Percentiles rank a stretch among this genome's conserved stretches.
phyloP scores from a whole-genome alignment of 169 alveolate genomes.

The Plasmodium cynomolgi region DNA sequence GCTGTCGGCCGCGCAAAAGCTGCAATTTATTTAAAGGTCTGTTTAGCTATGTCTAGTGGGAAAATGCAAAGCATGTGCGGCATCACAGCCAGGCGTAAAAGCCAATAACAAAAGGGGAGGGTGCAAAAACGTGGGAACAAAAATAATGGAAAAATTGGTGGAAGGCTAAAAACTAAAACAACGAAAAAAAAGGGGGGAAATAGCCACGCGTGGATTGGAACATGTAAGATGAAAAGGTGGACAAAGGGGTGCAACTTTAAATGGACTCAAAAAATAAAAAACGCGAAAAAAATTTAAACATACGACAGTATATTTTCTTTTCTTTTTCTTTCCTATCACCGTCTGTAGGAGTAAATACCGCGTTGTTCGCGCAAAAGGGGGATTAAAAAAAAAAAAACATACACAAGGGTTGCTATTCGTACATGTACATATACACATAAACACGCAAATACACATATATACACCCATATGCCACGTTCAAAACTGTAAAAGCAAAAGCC shows the following conservation, averaged over 20 bases:
- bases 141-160: not conserved
- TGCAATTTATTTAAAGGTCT: not conserved
- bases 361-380: constrained; percentile 9
- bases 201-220: not conserved
- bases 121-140: not conserved
- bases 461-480: not conserved
- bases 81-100: not conserved
- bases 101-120: not conserved
- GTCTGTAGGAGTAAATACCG: constrained; percentile 4
- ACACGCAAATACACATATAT: not conserved
- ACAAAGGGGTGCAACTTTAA: not conserved
- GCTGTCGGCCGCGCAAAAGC: not conserved
- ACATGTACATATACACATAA: not conserved
- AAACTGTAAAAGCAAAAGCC: not conserved
- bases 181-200: constrained; percentile 1
- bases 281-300: constrained; percentile 8
- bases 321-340: not conserved
- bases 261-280: constrained; percentile 19
- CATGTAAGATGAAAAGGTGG: not conserved
- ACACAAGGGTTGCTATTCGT: not conserved
- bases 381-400: not conserved
- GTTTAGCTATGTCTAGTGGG: constrained; percentile 2
- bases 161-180: constrained; percentile 56
- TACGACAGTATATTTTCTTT: not conserved
- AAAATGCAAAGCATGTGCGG: not conserved